Conservation (phyloP, 345 rosid species). For the Moricandia arvensis region DNA sequence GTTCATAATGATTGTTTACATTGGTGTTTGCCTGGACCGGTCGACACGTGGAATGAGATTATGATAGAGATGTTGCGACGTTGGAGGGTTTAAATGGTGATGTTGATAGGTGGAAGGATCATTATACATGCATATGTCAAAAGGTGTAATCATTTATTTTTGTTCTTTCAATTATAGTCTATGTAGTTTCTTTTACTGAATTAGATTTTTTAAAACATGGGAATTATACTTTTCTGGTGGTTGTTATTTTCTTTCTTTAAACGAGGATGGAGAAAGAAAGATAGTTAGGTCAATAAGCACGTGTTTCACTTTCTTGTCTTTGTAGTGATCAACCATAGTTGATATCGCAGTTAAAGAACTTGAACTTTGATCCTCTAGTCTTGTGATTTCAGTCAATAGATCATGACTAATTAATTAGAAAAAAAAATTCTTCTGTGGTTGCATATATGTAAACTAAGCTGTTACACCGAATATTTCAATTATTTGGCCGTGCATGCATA, state of each 20-base stretch:
- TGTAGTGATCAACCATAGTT: background rate
- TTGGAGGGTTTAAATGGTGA: constrained; percentile 40
- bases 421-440: background rate
- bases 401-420: background rate
- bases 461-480: background rate
- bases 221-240: background rate
- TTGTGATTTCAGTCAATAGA: background rate
- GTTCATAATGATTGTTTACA: constrained; percentile 93
- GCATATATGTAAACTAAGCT: background rate
- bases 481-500: background rate
- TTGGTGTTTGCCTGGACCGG: constrained; percentile 95
- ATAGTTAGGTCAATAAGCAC: background rate
- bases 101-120: constrained; percentile 15
- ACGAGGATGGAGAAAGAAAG: background rate
- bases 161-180: background rate
- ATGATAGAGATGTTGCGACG: constrained; percentile 57
- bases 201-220: background rate
- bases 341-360: background rate
- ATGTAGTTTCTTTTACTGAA: background rate
- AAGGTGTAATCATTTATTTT: constrained; percentile 15
- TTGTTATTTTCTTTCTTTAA: background rate
- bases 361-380: background rate
- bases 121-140: constrained; percentile 1
- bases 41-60: constrained; percentile 95
- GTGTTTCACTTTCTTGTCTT: background rate